phyloP scores from a whole-genome alignment of 306 rosid genomes.

The Glycine soja region DNA sequence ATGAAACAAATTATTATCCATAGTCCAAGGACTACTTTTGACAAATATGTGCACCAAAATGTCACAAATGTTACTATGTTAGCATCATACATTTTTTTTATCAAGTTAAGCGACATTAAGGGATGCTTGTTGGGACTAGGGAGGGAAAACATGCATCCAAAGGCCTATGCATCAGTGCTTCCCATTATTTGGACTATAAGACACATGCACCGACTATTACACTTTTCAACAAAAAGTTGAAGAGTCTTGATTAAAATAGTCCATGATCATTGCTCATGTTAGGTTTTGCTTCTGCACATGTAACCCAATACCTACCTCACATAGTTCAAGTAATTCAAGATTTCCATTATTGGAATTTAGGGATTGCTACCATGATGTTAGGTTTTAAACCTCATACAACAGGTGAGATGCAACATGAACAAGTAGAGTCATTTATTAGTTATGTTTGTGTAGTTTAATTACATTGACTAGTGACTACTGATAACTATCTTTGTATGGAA shows the following conservation, averaged over 20 bases:
- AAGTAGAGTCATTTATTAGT: neutral
- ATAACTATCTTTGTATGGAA: neutral
- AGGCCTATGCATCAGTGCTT: slow-evolving; percentile 39
- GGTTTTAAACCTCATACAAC: slow-evolving; percentile 20
- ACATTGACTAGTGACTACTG: neutral
- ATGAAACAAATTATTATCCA: neutral
- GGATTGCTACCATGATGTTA: neutral
- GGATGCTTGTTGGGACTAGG: slow-evolving; percentile 28
- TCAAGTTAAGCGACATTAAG: slow-evolving; percentile 7
- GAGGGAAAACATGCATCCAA: slow-evolving; percentile 13
- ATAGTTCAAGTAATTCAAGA: slow-evolving; percentile 1
- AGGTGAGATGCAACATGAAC: slow-evolving; percentile 14
- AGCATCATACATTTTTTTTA: neutral
- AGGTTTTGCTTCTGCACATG: slow-evolving; percentile 37
- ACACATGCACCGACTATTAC: slow-evolving; percentile 17
- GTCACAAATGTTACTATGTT: neutral
- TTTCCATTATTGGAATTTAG: slow-evolving; percentile 16
- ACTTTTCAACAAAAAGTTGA: slow-evolving; percentile 34
- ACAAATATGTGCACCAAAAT: slow-evolving; percentile 17
- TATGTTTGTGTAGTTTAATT: neutral
- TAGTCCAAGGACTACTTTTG: slow-evolving; percentile 24
- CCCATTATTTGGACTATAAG: slow-evolving; percentile 38
- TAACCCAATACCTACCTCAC: neutral
- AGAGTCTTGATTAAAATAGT: slow-evolving; percentile 19
- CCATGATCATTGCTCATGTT: slow-evolving; percentile 4